These are phyloP conservation scores for Roridomyces roridus DNA, from an alignment of 768 basidiomycete species.

Conservation along the genomic window DNA sequence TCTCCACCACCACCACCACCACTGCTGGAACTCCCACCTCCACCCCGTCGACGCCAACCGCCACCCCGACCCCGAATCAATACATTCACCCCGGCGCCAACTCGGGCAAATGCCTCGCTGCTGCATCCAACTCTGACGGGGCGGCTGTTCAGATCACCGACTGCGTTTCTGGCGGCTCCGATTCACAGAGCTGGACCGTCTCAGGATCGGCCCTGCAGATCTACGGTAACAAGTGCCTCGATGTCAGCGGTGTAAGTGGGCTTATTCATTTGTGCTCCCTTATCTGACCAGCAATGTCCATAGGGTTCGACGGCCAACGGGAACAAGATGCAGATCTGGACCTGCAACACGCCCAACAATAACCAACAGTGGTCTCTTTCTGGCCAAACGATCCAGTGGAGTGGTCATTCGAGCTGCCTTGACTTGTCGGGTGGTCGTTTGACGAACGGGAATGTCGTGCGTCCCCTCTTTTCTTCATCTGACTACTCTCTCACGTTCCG, in stretches of 20 bases:
- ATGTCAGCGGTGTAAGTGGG: conserved; percentile 23
- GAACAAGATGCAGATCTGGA: conserved; percentile 22
- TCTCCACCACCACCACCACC: conserved; percentile 3
- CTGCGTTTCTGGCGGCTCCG: conserved; percentile 28
- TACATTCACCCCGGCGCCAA: conserved; percentile 7
- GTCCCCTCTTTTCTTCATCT: background rate
- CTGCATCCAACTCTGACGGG: conserved; percentile 29
- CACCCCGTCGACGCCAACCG: conserved; percentile 3
- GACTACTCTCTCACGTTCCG: background rate
- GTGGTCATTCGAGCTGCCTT: background rate
- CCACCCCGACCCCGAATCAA: conserved; percentile 8
- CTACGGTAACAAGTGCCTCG: conserved; percentile 28
- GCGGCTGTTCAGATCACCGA: conserved; percentile 28
- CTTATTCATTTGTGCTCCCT: background rate
- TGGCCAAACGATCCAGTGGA: conserved; percentile 14
- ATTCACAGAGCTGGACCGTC: conserved; percentile 29
- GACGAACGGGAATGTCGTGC: conserved; percentile 11
- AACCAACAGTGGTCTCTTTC: conserved; percentile 27
- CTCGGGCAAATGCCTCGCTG: conserved; percentile 26
- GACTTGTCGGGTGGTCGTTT: conserved; percentile 11
- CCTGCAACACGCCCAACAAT: conserved; percentile 18
- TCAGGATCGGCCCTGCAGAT: conserved; percentile 23
- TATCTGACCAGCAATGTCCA: background rate
- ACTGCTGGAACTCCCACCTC: background rate
- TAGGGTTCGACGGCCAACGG: background rate